Evolutionary conservation across 164 flowering plant species (phyloP), one percentile per base, ranked within the genome.

Genomic region (Umbellularia californica): DNA sequence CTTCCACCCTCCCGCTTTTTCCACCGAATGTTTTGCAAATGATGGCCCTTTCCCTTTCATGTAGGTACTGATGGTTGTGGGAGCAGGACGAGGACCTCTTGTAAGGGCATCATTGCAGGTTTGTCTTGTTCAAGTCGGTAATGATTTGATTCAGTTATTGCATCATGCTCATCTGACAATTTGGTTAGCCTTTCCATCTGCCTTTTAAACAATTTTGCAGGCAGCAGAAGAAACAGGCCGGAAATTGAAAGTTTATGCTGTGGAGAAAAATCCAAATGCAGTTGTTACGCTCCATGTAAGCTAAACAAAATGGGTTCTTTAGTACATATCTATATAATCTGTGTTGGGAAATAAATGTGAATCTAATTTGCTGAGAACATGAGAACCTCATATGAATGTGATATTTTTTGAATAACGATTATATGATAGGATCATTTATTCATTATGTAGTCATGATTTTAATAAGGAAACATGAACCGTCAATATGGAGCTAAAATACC

Each of bases 61-160:
- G 58, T 62, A 95, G 99, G 93, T 96, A 68, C 79, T 96, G 82
- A 96, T 96, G 99, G 99, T 96, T 86, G 98, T 96, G 24, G 99
- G 99, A 81, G 99, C 99, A 63, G 99, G 99, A 30, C 86, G 99
- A 52, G 99, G 99, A 65, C 99, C 99, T 69, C 98, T 96, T 78
- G 97, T 96, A 60, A 88, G 97, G 86, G 98, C 97, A 28, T 88
- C 99, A 72, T 81, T 93, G 81, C 94, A 93, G 97, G 99, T 95
- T 55, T 63, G 30, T 62, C 77, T 7, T 68, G 25, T 69, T 6
- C 27, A 51, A 24, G 15, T 55, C 6, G 58, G 58, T 50, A n/a
- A 73, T 47, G 14, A 17, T 60, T 25, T 70, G 72, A 24, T 51
- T 55, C 4, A 17, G 23, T 70, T 15, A 10, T 2, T 52, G 67